These are phyloP conservation scores for Withania somnifera DNA, from an alignment of 305 asterid species.

Conservation along the genomic window DNA sequence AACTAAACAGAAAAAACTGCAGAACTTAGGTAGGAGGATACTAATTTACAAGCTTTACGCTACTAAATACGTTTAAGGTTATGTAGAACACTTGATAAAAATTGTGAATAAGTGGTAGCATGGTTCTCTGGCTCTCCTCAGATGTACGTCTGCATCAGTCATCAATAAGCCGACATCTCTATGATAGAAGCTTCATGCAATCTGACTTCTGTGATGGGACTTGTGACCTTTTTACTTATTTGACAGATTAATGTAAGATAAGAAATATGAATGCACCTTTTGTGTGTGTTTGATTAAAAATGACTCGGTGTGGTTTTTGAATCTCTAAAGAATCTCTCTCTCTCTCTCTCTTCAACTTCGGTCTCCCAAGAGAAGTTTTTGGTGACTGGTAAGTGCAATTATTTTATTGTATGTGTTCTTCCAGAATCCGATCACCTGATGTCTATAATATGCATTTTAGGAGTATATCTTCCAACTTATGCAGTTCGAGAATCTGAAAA, in stretches of 20 bases:
- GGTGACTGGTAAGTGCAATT: neutral
- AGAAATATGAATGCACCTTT: neutral
- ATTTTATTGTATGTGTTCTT: neutral
- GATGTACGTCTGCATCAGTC: neutral
- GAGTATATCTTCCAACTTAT: neutral
- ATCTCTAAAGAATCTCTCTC: neutral
- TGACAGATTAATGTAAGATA: neutral
- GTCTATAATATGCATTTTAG: neutral
- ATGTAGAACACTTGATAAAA: neutral
- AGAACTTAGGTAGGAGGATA: neutral
- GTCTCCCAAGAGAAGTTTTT: neutral
- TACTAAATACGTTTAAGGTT: neutral
- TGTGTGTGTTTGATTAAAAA: neutral
- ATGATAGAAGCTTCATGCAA: neutral
- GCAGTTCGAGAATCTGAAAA: neutral
- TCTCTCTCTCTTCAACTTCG: neutral
- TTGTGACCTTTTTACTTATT: neutral
- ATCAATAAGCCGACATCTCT: neutral
- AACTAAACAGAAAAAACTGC: neutral
- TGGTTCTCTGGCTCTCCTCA: neutral
- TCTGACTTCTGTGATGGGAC: neutral
- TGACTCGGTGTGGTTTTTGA: neutral
- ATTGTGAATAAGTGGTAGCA: neutral
- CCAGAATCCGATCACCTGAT: neutral
- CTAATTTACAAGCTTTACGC: neutral